Conservation (phyloP, 140 eudicot genomes). For the Stevia rebaudiana region DNA sequence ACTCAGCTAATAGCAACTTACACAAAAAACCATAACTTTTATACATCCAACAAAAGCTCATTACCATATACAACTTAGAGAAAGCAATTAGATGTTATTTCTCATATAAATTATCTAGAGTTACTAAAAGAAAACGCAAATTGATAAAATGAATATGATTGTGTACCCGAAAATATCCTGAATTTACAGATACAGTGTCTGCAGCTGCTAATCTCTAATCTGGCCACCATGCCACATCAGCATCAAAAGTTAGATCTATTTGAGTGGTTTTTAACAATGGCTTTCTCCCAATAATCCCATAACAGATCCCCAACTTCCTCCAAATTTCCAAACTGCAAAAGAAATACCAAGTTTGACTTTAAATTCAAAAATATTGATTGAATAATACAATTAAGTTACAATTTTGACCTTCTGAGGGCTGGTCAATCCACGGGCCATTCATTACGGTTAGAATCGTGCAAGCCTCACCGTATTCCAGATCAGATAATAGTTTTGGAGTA, state of each 20-base stretch:
- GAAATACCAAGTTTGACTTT: neutral
- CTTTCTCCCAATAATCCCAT: conserved; percentile 45
- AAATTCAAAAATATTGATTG: neutral
- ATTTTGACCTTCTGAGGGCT: conserved; percentile 64
- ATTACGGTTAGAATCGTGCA: conserved; percentile 69
- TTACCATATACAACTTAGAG: neutral
- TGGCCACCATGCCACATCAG: conserved; percentile 8
- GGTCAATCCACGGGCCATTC: conserved; percentile 88
- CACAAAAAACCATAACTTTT: neutral
- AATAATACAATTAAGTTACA: neutral
- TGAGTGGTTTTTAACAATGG: conserved; percentile 23
- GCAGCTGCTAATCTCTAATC: neutral
- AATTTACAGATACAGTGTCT: neutral
- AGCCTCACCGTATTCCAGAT: conserved; percentile 79
- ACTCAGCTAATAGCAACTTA: neutral
- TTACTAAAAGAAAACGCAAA: neutral
- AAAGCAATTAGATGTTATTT: neutral
- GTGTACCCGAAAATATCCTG: neutral
- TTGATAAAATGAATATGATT: neutral
- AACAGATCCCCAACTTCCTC: conserved; percentile 70
- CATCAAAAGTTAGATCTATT: conserved; percentile 10
- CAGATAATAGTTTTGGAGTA: conserved; percentile 91
- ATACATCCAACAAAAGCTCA: neutral
- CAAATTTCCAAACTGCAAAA: conserved; percentile 73
- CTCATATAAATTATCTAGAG: neutral